Base-by-base conservation (phyloP, 371 early-diverging fungal species). In the Rhizopus stolonifer region DNA sequence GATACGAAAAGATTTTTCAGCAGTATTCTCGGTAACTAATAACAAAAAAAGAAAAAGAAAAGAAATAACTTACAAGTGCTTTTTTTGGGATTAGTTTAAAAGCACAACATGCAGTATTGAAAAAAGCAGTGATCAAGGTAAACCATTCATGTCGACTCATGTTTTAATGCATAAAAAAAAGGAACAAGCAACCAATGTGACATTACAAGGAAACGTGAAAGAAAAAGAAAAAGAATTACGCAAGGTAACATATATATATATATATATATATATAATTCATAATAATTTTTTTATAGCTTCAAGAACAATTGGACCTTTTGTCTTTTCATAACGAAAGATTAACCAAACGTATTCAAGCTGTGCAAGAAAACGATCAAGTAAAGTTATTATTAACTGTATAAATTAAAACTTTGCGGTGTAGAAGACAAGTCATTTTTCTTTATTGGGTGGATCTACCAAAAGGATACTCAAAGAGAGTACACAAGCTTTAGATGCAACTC, bases 171-270 rank as follows among this genome's bases (percentile, higher is more conserved):
- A 25, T 22, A 15, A 15, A 18, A 10, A 18, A 15, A 19, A 85
- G 85, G 83, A 85, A 64, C 82, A 81, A 80, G 67, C 80, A 2
- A 69, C 70, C 10, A 85, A 80, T 55, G 60, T 72, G 7, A 26
- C 74, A 3, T 58, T 85, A 19, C 83, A 83, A 46, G 70, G 76
- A 15, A 78, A 77, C 22, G 71, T 82, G 17, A 85, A 85, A 50
- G 81, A 82, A 45, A 84, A 82, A 60, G 86, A 85, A 59, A 82
- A 84, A 47, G 83, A 85, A 32, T 56, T 83, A 17, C 56, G 86
- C 60, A 81, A 81, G 68, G 86, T 84, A 61, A 31, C 3, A n/a
- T 15, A 8, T 9, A 24, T 55, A 34, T 6, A 44, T 19, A 31
- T 23, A 15, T 29, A n/a, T 14, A 15, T 18, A 7, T 36, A 5